Conservation (phyloP, 768 basidiomycete genomes). For the Ramaria sp. region DNA sequence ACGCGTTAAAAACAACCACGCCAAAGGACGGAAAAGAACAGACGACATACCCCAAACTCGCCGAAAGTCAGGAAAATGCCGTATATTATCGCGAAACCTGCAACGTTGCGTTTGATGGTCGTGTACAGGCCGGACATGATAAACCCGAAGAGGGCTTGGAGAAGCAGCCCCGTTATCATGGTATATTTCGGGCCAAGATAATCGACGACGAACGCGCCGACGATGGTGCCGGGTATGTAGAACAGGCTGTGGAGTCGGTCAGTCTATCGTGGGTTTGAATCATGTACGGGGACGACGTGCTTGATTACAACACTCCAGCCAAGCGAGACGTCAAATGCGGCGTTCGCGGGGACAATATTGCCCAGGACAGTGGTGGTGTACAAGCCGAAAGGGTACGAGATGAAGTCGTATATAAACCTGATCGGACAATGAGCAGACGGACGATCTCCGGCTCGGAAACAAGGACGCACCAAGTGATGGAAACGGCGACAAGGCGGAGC, state of each 20-base stretch:
- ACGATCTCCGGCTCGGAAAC: not conserved
- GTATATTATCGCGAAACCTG: constrained; percentile 13
- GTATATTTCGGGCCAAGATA: constrained; percentile 19
- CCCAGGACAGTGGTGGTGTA: constrained; percentile 71
- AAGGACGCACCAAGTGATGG: constrained; percentile 53
- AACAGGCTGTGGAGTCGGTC: constrained; percentile 20
- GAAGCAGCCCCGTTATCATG: constrained; percentile 25
- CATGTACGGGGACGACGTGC: constrained; percentile 27
- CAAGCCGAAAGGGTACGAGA: constrained; percentile 67
- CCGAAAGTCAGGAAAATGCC: constrained; percentile 29
- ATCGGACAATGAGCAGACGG: not conserved
- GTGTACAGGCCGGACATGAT: constrained; percentile 28
- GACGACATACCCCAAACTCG: constrained; percentile 18
- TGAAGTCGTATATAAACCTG: constrained; percentile 75
- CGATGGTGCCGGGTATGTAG: constrained; percentile 30
- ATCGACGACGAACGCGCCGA: constrained; percentile 26
- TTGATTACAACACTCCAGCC: constrained; percentile 85
- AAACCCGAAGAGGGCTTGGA: constrained; percentile 22
- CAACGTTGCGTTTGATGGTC: constrained; percentile 16
- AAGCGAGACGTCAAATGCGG: constrained; percentile 47
- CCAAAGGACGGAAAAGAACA: not conserved
- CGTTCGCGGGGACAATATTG: constrained; percentile 29
- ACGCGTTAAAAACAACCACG: not conserved
- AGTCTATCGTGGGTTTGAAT: not conserved
- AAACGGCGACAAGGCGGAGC: constrained; percentile 60